phyloP scores from a whole-genome alignment of 2,329 filamentous ascomycete genomes.

The Herpotrichia juniperi region DNA sequence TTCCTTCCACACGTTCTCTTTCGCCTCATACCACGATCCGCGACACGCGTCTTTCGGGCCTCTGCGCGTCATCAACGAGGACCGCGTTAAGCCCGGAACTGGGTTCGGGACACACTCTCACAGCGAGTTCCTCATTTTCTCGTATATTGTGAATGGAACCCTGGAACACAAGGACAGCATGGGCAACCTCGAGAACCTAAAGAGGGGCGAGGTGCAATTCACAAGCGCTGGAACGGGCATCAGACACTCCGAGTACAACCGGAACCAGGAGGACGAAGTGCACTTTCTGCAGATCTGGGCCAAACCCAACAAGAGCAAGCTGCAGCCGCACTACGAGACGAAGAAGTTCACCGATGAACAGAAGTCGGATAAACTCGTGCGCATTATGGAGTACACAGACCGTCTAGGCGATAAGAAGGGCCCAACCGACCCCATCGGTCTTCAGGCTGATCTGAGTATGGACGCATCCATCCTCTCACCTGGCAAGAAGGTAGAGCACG shows the following conservation, averaged over 20 bases:
- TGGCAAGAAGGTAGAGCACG: slow-evolving; percentile 71
- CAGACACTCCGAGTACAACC: slow-evolving; percentile 82
- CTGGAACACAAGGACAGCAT: slow-evolving; percentile 88
- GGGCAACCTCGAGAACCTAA: slow-evolving; percentile 72
- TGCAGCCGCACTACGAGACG: slow-evolving; percentile 79
- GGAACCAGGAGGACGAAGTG: slow-evolving; percentile 71
- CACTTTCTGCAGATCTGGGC: slow-evolving; percentile 94
- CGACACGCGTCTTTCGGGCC: slow-evolving; percentile 72
- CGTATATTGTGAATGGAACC: slow-evolving; percentile 83
- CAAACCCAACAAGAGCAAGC: slow-evolving; percentile 73
- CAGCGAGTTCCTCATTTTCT: slow-evolving; percentile 88
- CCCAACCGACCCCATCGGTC: slow-evolving; percentile 67
- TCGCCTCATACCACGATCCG: slow-evolving; percentile 74
- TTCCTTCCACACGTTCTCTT: slow-evolving; percentile 85
- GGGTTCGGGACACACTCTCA: slow-evolving; percentile 88
- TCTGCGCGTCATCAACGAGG: slow-evolving; percentile 86
- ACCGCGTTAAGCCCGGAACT: slow-evolving; percentile 73
- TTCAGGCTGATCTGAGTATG: slow-evolving; percentile 87
- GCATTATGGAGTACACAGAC: slow-evolving; percentile 77
- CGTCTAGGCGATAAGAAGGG: slow-evolving; percentile 68
- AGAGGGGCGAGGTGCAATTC: slow-evolving; percentile 84
- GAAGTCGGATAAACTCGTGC: slow-evolving; percentile 73
- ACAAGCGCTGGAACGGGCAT: slow-evolving; percentile 84
- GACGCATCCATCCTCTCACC: slow-evolving; percentile 75
- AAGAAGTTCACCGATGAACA: slow-evolving; percentile 72